Evolutionary conservation across 2,329 filamentous ascomycete genomes (phyloP), one percentile per base, ranked within the genome.

Genomic region (Aspergillus tamarii): DNA sequence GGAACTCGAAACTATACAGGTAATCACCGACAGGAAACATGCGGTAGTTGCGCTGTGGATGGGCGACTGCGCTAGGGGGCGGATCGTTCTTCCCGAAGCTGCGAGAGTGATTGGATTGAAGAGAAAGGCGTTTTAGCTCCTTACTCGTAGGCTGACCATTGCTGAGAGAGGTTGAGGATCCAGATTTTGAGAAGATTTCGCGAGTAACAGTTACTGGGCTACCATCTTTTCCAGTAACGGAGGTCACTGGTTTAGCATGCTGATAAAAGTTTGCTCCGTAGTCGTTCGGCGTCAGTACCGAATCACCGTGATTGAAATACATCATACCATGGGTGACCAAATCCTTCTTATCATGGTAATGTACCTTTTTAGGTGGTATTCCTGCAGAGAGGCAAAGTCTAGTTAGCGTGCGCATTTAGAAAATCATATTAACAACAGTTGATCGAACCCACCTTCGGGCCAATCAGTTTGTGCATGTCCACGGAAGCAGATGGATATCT

Each of bases 381-480:
- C 93, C 88, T 88, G 66, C 19, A 19, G 59, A 32, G 54, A 32
- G 50, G 45, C 14, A 43, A 54, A 23, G 12, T n/a, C 53, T 21
- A 50, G 59, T 63, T 52, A 66, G 60, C 55, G 63, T 53, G 41
- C 23, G 34, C 46, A 10, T 14, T 21, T 21, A 30, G 30, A 48
- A 56, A 52, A 19, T 56, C 45, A 34, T 9, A 52, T 30, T 28
- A 10, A 36, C 52, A 30, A 36, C 26, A 26, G 28, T 34, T 45
- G 57, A 23, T 50, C 41, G 59, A 52, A 36, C 59, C 28, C 74
- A 86, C 88, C 93, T 81, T 98, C 95, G 19, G 95, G 94, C 95
- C 95, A 99, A 74, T 97, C 93, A 1, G 95, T 98, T 67, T 91
- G 87, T 3, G 93, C 92, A 74, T 89, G 90, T 34, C 94, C 95